A percentile compares a stretch with the other conserved stretches of the same genome.
These are phyloP conservation scores for Kalmusia sp. DNA, from an alignment of 2,329 filamentous ascomycete species.

Conservation along the genomic window DNA sequence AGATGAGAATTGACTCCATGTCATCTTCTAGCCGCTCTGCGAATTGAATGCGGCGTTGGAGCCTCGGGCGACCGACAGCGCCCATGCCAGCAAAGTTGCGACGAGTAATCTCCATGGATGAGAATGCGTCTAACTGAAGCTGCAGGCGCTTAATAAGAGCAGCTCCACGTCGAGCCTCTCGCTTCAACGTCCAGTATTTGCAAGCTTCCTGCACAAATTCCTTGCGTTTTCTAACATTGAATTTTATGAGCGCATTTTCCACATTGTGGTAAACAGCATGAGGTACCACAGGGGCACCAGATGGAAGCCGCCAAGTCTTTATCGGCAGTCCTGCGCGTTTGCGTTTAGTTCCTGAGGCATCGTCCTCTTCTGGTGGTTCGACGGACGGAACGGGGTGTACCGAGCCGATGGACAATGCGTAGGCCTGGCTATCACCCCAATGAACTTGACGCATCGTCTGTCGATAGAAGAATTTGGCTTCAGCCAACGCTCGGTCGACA, in stretches of 20 bases:
- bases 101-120: conserved; percentile 94
- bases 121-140: conserved; percentile 93
- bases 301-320: conserved; percentile 91
- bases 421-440: conserved; percentile 90
- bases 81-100: conserved; percentile 97
- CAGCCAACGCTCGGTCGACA: conserved; percentile 78
- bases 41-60: conserved; percentile 87
- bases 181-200: conserved; percentile 97
- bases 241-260: conserved; percentile 81
- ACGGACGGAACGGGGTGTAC: conserved; percentile 64
- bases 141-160: conserved; percentile 92
- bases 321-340: conserved; percentile 58
- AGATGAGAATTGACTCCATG: conserved; percentile 74
- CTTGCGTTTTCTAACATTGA: conserved; percentile 84
- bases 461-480: conserved; percentile 89
- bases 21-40: conserved; percentile 77
- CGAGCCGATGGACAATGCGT: conserved; percentile 81
- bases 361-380: conserved; percentile 56
- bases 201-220: conserved; percentile 93
- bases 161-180: conserved; percentile 89
- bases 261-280: conserved; percentile 87
- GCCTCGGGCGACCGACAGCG: conserved; percentile 75
- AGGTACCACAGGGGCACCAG: conserved; percentile 92
- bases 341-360: conserved; percentile 66
- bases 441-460: conserved; percentile 85